These are phyloP conservation scores for Cornus kousa DNA, from an alignment of 148 eudicot species.

Conservation along the genomic window DNA sequence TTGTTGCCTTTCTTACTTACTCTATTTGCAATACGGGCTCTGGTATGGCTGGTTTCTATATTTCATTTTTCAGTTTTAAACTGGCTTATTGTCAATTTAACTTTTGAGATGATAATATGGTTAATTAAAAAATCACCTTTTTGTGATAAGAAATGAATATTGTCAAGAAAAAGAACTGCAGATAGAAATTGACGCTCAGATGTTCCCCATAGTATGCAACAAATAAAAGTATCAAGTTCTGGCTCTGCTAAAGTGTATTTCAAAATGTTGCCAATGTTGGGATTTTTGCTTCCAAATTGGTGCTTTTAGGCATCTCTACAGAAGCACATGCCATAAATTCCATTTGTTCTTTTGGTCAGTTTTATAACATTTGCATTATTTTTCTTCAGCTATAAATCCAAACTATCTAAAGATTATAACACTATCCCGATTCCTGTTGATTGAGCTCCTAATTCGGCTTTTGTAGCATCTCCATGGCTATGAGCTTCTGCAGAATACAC, in stretches of 20 bases:
- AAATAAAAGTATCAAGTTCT: neutral
- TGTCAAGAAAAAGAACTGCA: too few relatives aligned
- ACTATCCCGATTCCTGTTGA: too few relatives aligned
- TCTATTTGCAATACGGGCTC: neutral
- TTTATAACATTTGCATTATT: too few relatives aligned
- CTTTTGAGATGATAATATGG: neutral
- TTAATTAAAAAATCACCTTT: neutral
- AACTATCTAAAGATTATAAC: too few relatives aligned
- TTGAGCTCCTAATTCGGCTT: too few relatives aligned
- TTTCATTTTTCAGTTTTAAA: neutral
- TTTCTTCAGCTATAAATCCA: too few relatives aligned
- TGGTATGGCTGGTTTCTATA: constrained; percentile 3
- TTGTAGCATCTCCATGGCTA: too few relatives aligned
- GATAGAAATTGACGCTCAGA: neutral
- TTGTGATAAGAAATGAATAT: too few relatives aligned
- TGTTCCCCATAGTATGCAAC: neutral
- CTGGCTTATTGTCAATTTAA: neutral
- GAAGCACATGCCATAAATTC: too few relatives aligned
- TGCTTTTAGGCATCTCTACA: neutral
- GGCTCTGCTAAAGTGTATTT: neutral
- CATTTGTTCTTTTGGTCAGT: too few relatives aligned
- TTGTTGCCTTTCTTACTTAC: neutral
- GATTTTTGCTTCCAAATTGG: neutral
- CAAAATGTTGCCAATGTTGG: neutral
- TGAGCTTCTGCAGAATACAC: too few relatives aligned